phyloP scores from a whole-genome alignment of 176 grass and related monocot species.

The Oryza nivara region DNA sequence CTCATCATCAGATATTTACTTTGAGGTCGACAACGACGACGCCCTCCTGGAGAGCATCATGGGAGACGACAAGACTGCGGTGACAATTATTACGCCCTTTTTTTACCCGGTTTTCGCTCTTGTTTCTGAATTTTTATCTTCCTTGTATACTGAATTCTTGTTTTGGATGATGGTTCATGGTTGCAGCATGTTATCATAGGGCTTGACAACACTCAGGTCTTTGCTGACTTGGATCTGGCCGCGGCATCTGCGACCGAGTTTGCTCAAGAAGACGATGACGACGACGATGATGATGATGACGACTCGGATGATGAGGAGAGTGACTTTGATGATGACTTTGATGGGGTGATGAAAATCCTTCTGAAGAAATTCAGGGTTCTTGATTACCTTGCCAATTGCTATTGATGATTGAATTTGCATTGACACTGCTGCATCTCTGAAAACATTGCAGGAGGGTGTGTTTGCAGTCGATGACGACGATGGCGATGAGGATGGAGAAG shows the following conservation, averaged over 20 bases:
- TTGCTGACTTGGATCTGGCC: conserved; percentile 64
- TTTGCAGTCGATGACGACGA: conserved; percentile 55
- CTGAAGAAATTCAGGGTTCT: conserved; percentile 6
- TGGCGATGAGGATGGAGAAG: conserved; percentile 35
- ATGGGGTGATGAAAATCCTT: conserved; percentile 50
- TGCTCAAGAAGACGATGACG: conserved; percentile 46
- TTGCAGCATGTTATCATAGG: conserved; percentile 89
- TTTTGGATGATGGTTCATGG: conserved; percentile 1
- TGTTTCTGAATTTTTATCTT: conserved; percentile 7
- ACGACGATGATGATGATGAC: conserved; percentile 40
- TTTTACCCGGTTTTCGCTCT: background rate
- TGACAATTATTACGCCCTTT: conserved; percentile 43
- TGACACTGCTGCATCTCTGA: conserved; percentile 23
- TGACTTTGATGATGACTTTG: conserved; percentile 63
- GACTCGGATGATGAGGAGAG: conserved; percentile 58
- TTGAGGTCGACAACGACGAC: conserved; percentile 82
- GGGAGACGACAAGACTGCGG: conserved; percentile 80
- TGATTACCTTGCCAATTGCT: background rate
- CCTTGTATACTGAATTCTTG: background rate
- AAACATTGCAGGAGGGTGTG: conserved; percentile 55
- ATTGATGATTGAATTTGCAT: background rate
- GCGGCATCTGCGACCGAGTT: conserved; percentile 43
- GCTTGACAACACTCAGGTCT: conserved; percentile 78
- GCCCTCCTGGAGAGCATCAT: conserved; percentile 60
- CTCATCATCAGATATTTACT: conserved; percentile 99